Evolutionary conservation across 176 grass and related monocot genomes (phyloP), one percentile per base, ranked within the genome.

Genomic region (Bromus sterilis): DNA sequence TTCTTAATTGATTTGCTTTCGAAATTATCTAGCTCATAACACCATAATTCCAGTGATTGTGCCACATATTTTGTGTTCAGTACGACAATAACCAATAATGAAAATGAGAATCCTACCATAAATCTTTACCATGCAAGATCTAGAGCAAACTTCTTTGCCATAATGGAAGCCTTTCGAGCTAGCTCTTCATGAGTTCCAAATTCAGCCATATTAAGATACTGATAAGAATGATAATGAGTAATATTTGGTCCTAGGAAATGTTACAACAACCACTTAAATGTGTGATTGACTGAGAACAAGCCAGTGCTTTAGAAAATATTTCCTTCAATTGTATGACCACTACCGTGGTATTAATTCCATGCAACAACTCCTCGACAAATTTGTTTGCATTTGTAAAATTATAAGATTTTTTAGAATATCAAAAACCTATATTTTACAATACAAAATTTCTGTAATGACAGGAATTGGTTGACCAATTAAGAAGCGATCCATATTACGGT

Each of bases 81-180:
- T 4, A 34, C 4, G 33, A 34, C 33, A 34, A 34, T 36, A 36
- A 36, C 35, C 35, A 36, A 36, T 36, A 36, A 36, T 36, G 35
- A 36, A 36, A 36, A 5, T 36, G 35, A 36, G 33, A 36, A 6
- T 36, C 35, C 35, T 36, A 36, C 35, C 35, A 36, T 6, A 82
- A 78, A 46, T 35, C 48, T 57, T 67, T 89, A 97, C 94, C 94
- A 97, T 75, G 91, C 93, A 66, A 97, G 87, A 91, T 97, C 88
- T 86, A 91, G 94, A 83, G 94, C 94, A 66, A 97, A 97, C 71
- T 97, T 97, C 82, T 97, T 91, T n/a, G 94, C 94, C 59, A 93
- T 74, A 74, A 97, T 97, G 57, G 94, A 89, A 88, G 91, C 94
- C 81, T 97, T 93, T 53, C 93, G 87, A 71, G 94, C 84, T 40